Evolutionary conservation across 805 yeast species (phyloP), one percentile per base, ranked within the genome.

Genomic region (Starmerella stigmatis): DNA sequence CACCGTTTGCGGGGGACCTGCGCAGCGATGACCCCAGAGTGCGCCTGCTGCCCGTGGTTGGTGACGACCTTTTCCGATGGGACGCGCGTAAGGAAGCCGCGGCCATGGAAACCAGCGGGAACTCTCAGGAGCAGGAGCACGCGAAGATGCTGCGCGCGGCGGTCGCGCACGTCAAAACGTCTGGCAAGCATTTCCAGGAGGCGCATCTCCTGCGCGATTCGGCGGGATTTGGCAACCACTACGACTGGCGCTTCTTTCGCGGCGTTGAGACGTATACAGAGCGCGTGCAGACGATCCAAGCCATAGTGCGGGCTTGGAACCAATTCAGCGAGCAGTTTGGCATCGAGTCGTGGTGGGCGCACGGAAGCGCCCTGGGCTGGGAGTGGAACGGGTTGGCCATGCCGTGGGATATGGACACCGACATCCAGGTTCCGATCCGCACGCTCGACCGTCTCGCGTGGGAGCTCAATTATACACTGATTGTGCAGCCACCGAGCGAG

Each of bases 221-320:
- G 36, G 52, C 52, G 40, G 30, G 44, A 16, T 59, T 30, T 15
- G 67, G 65, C 7, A 43, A 47, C 39, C 70, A 65, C 50, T 78
- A 78, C 54, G 86, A 79, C 59, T 78, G 83, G 81, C 68, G 84
- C 48, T 79, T 77, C 53, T 79, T 78, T 68, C 70, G 69, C 51
- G 59, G 64, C 40, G 61, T 68, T 30, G 60, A 69, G n/a, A 54
- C 55, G 26, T 61, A 61, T 30, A 54, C 62, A 29, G 64, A 62
- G 34, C 68, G 68, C 48, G 61, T 65, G 50, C 72, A 68, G 13
- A 67, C 74, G 3, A 64, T 77, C 49, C 75, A 72, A 47, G 67
- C 67, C 44, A 52, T 72, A 33, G 65, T 69, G 12, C 60, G 70
- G 32, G 69, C 69, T 13, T 74, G 75, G 71, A 51, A 70, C 17